These are phyloP conservation scores for Cicer chorassanicum DNA, from an alignment of 306 rosid genomes.

Conservation along the genomic window DNA sequence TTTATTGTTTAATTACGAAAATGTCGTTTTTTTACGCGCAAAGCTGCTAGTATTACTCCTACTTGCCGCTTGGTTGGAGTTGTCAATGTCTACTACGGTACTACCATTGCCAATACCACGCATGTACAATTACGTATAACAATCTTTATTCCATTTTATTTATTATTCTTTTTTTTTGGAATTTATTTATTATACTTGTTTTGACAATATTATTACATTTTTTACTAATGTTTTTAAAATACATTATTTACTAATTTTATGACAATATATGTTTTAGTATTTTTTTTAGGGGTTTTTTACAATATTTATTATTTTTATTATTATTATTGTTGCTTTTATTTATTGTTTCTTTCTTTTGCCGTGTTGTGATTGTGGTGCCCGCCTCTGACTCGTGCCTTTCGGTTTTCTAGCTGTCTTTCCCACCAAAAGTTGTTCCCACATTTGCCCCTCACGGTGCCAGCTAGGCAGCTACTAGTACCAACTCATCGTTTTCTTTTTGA, in stretches of 20 bases:
- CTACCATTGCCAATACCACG: background rate
- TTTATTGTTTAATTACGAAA: background rate
- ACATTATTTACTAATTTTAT: too few species aligned
- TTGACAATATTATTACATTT: too few species aligned
- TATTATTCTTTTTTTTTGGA: too few species aligned
- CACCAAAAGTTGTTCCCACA: conserved; percentile 9
- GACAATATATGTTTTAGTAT: too few species aligned
- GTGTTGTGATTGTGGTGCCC: conserved; percentile 27
- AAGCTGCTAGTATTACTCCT: background rate
- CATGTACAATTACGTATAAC: too few species aligned
- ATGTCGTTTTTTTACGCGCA: background rate
- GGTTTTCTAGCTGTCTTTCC: conserved; percentile 50
- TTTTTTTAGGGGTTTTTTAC: too few species aligned
- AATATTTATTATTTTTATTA: too few species aligned
- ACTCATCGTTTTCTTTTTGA: too few species aligned
- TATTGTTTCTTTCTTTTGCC: background rate
- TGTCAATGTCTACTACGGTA: background rate
- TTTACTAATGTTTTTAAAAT: too few species aligned
- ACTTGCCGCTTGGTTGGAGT: background rate
- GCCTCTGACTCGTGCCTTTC: conserved; percentile 23
- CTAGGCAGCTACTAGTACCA: background rate
- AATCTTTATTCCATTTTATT: too few species aligned
- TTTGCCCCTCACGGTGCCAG: conserved; percentile 3
- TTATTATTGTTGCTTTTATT: background rate
- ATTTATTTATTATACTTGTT: too few species aligned